Evolutionary conservation across 306 rosid genomes (phyloP), one percentile per base, ranked within the genome.

Genomic region (Ormosia emarginata): DNA sequence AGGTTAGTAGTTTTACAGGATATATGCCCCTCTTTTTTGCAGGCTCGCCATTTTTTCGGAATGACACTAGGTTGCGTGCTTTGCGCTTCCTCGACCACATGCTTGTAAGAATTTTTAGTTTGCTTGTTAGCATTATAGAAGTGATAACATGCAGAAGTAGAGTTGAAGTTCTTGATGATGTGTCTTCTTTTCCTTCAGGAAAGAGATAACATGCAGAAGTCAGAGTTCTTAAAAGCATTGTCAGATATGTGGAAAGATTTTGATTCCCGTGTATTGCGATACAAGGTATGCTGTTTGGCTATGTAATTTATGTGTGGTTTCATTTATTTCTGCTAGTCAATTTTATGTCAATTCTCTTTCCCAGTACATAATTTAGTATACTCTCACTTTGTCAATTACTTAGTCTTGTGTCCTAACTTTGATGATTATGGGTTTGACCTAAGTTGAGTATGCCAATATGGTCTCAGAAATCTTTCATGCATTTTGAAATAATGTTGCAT

Each of bases 231-330:
- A 79, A 96, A 93, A 90, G 98, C 99, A 66, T 84, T 96, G 77
- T 91, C 94, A 15, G 98, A 91, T 73, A 96, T 96, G 99, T 96
- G 99, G 99, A 96, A 96, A 85, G 99, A 96, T 92, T 96, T 96
- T 84, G 99, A 92, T 79, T 78, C 97, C 59, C 99, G 99, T 41
- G 97, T 96, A 61, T 90, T 96, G 90, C 96, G 97, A 67, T 96
- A 91, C 89, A 96, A 96, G 99, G 99, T 93, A 82, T 79, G 94
- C 73, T 44, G 77, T 65, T 71, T 79, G 56, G 44, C 49, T 59
- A 17, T 82, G 67, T 36, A 39, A 64, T 61, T 67, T 63, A 47
- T 79, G 29, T 75, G 36, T 78, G 53, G 59, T 62, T 79, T 67
- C 17, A n/a, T 78, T 83, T 74, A 40, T 81, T 52, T 64, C 32